Evolutionary conservation across 2,329 filamentous ascomycete species (phyloP).

Genomic region (Colletotrichum sp.): DNA sequence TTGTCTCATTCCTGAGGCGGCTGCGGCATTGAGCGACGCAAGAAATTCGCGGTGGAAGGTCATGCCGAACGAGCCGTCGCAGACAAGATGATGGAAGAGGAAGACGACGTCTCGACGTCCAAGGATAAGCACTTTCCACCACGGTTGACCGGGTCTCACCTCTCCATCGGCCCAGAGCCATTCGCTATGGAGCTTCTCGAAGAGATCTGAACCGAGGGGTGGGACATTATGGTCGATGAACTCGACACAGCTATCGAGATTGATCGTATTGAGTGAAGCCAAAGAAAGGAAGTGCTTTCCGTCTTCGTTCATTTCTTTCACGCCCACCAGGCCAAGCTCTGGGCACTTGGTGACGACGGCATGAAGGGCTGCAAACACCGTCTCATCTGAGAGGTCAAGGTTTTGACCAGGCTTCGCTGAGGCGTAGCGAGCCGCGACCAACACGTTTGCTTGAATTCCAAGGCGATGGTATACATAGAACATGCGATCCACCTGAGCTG

Average conservation of each 20-base stretch:
- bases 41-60: constrained; percentile 15
- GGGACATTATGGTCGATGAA: constrained; percentile 6
- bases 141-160: background rate
- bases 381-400: constrained; percentile 2
- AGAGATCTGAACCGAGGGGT: background rate
- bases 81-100: constrained; percentile 13
- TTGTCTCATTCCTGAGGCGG: background rate
- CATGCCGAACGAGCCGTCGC: constrained; percentile 12
- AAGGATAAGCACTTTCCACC: constrained; percentile 14
- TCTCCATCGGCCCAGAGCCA: constrained; percentile 9
- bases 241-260: constrained; percentile 12
- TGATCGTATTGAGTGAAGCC: background rate
- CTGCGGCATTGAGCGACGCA: background rate
- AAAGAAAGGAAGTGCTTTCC: background rate
- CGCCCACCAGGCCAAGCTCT: constrained; percentile 19
- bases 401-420: background rate
- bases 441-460: constrained; percentile 25
- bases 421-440: constrained; percentile 24
- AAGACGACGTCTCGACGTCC: constrained; percentile 11
- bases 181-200: constrained; percentile 1
- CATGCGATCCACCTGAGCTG: constrained; percentile 20
- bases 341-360: constrained; percentile 20
- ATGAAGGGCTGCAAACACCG: constrained; percentile 21
- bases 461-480: constrained; percentile 24
- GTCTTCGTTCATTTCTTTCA: background rate